phyloP scores from a whole-genome alignment of 345 rosid genomes.

The Pugionium cornutum region DNA sequence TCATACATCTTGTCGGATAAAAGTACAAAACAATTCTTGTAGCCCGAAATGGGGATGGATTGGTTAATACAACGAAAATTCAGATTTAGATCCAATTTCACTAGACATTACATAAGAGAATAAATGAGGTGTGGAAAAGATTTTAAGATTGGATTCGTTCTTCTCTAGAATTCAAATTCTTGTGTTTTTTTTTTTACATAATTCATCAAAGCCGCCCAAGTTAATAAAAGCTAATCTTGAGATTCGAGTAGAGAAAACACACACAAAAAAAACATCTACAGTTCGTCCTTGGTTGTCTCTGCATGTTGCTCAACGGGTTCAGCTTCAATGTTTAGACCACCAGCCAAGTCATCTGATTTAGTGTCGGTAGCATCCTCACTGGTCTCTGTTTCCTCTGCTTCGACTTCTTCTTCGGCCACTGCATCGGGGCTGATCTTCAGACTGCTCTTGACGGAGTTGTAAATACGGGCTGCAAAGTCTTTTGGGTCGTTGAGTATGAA shows the following conservation, averaged over 20 bases:
- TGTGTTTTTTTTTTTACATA: slow-evolving; percentile 26
- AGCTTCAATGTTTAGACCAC: slow-evolving; percentile 34
- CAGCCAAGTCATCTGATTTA: slow-evolving; percentile 42
- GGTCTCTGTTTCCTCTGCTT: slow-evolving; percentile 57
- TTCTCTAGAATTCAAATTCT: slow-evolving; percentile 21
- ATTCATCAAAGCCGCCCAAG: slow-evolving; percentile 21
- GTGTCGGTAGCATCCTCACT: slow-evolving; percentile 31
- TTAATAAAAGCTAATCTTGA: slow-evolving; percentile 24
- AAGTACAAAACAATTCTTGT: too few relatives aligned
- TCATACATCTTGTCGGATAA: too few relatives aligned
- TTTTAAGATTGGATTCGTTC: background rate
- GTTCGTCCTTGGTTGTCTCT: slow-evolving; percentile 38
- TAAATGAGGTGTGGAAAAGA: background rate
- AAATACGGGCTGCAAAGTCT: slow-evolving; percentile 82
- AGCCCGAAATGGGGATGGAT: too few relatives aligned
- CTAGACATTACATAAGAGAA: too few relatives aligned
- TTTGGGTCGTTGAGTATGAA: slow-evolving; percentile 73
- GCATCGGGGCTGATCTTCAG: slow-evolving; percentile 79
- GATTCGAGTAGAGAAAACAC: slow-evolving; percentile 15
- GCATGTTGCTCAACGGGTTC: slow-evolving; percentile 38
- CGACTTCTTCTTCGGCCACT: slow-evolving; percentile 71
- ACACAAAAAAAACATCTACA: slow-evolving; percentile 29
- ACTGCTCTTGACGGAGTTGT: slow-evolving; percentile 72
- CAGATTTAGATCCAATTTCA: too few relatives aligned
- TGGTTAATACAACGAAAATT: too few relatives aligned